Evolutionary conservation across 768 basidiomycete species (phyloP), one percentile per base, ranked within the genome.

Genomic region (Mycena capillaripes): DNA sequence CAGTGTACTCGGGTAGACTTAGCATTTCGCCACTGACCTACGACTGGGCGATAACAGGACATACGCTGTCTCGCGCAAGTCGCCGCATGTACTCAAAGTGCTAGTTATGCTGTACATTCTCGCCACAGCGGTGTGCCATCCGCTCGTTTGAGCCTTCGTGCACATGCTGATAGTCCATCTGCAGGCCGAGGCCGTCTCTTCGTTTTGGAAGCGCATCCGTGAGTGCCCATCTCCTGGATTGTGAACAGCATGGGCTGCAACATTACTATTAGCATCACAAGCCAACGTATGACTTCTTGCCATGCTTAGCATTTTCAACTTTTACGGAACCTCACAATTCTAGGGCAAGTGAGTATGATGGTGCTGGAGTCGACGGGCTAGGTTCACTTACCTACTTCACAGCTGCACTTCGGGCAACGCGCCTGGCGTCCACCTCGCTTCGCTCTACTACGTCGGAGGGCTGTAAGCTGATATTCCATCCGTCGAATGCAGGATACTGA

Each of bases 21-120:
- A 42, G 40, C 40, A 42, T 42, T n/a, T 42, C 40, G 16, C 40
- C 40, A 42, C 40, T 42, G 17, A 42, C 40, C 40, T 42, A 36
- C 34, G 34, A 38, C 34, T 25, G 12, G 0, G 21, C 19, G 34
- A n/a, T 11, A 57, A 23, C 34, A 71, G 70, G 32, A 72, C 71
- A 40, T 72, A 72, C 53, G 71, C 71, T 14, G 71, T 72, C 21
- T 72, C 71, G 40, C 65, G 66, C 9, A 68, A 63, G 32, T 67
- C 58, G 27, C 71, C 71, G 27, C 2, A 12, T 12, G 66, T 72
- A 2, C 34, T 72, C 8, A n/a, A 44, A 6, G 34, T 55, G 6
- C 38, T 72, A 2, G n/a, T 69, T 25, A 38, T 32, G 14, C 23
- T 72, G 21, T 72, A 32, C 60, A 27, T 72, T 36, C 3, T 48